Evolutionary conservation across 2,329 filamentous ascomycete genomes (phyloP), one percentile per base, ranked within the genome.

Genomic region (Catunica adiposa): DNA sequence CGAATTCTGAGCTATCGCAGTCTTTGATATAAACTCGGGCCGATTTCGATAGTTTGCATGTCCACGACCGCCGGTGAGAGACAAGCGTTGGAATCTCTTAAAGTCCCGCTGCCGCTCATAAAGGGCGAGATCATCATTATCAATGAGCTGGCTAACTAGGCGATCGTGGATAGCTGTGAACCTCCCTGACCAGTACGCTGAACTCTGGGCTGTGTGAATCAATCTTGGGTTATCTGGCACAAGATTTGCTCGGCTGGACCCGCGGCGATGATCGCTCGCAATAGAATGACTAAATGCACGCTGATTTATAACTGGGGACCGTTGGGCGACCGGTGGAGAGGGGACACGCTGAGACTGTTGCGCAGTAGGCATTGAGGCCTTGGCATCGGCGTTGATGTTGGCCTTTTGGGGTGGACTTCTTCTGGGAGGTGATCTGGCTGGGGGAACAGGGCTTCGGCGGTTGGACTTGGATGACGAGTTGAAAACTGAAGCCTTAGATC

Each of bases 131-230:
- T 54, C 51, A 29, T 58, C 40, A 17, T 58, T 37, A 25, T 58
- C 50, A 46, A 58, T 56, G 23, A 58, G 25, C 54, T 58, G 53
- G 17, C 23, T 70, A 31, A 56, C 57, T 25, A 56, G 42, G 15
- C 40, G 72, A 65, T 83, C 79, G 53, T 75, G 70, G 0, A 82
- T 65, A 1, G 76, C 67, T 53, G 73, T 67, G 62, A 83, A 82
- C 40, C 81, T 76, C 17, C 81, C 81, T 9, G 72, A 69, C 81
- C 81, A 84, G 64, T 81, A 83, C 2, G 69, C 65, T 1, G 72
- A 70, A 4, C 71, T 66, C 61, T 76, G 72, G 1, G 73, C 70
- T 0, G 63, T 66, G 53, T 64, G 63, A 14, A 79, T 64, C 1
- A 66, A 63, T 1, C 61, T 61, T 1, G 62, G 63, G 8, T 67